A percentile compares a stretch with the other conserved stretches of the same genome.
Conservation (phyloP, 371 early-diverging fungal genomes). For the Basidiobolus meristosporus region DNA sequence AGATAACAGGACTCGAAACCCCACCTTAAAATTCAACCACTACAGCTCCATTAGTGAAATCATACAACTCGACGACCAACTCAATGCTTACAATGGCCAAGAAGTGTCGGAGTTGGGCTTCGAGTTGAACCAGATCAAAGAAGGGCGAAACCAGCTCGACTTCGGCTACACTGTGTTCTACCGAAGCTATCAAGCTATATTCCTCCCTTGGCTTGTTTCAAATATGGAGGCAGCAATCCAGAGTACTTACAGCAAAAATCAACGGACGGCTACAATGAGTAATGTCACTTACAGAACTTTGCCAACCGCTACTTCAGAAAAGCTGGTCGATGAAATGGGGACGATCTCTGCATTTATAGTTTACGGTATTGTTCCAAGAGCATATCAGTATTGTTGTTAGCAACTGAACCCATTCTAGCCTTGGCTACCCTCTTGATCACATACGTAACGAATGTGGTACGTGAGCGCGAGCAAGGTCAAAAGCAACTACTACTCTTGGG, state of each 20-base stretch:
- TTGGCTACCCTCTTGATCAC: constrained; percentile 11
- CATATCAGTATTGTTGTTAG: too few species aligned
- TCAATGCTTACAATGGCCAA: too few species aligned
- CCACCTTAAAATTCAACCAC: too few species aligned
- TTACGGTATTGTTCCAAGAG: background rate
- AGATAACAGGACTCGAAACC: background rate
- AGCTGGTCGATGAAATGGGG: background rate
- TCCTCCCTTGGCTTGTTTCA: background rate
- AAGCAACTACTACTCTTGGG: constrained; percentile 10
- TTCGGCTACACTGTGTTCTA: too few species aligned
- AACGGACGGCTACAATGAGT: background rate
- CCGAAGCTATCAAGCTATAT: background rate
- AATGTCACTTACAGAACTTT: background rate
- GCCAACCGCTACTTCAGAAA: background rate
- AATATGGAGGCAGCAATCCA: background rate
- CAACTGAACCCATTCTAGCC: constrained; percentile 2
- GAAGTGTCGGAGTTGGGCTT: too few species aligned
- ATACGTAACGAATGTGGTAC: constrained; percentile 10
- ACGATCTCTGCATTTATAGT: background rate
- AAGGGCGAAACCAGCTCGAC: background rate
- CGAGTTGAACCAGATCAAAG: too few species aligned
- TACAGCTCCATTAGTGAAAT: too few species aligned
- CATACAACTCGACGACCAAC: too few species aligned
- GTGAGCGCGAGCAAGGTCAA: constrained; percentile 12
- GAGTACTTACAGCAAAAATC: background rate